Percentiles rank a stretch among this genome's conserved stretches.
Evolutionary conservation across 2,329 filamentous ascomycete genomes (phyloP).

Genomic region (Fusarium multiceps): DNA sequence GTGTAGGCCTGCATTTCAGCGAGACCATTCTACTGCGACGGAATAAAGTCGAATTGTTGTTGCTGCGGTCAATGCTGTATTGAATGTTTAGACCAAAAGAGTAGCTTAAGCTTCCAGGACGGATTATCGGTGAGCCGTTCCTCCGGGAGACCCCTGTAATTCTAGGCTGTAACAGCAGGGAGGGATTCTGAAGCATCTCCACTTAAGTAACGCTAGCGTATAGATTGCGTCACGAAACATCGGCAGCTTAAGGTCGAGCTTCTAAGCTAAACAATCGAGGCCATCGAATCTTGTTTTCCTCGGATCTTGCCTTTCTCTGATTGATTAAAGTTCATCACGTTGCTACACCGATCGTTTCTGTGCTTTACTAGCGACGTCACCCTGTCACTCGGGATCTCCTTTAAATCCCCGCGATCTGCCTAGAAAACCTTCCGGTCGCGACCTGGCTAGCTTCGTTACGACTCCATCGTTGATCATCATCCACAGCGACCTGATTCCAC

Average conservation of each 20-base stretch:
- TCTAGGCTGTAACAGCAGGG: background rate
- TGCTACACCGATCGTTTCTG: conserved; percentile 1
- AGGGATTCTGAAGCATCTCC: conserved; percentile 15
- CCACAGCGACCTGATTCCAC: background rate
- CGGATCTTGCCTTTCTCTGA: conserved; percentile 20
- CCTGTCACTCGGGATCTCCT: conserved; percentile 15
- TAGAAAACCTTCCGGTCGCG: conserved; percentile 8
- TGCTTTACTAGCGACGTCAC: conserved; percentile 30
- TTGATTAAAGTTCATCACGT: conserved; percentile 20
- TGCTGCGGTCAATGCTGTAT: conserved; percentile 14
- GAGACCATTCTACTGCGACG: conserved; percentile 50
- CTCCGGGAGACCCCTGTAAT: conserved; percentile 5
- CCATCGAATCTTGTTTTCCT: conserved; percentile 31
- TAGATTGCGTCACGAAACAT: conserved; percentile 45
- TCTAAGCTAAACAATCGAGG: conserved; percentile 9
- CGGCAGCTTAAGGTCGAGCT: conserved; percentile 32
- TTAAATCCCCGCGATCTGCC: conserved; percentile 22
- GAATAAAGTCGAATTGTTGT: conserved; percentile 30
- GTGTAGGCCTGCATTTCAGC: conserved; percentile 93
- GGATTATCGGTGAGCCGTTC: conserved; percentile 29
- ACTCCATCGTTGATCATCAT: conserved; percentile 26
- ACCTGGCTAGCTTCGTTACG: conserved; percentile 23
- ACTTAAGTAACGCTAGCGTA: conserved; percentile 31
- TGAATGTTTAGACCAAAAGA: conserved; percentile 37
- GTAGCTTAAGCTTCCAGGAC: conserved; percentile 31